These are phyloP conservation scores for Melocanna baccifera DNA, from an alignment of 176 grass and related monocot species.

Conservation along the genomic window DNA sequence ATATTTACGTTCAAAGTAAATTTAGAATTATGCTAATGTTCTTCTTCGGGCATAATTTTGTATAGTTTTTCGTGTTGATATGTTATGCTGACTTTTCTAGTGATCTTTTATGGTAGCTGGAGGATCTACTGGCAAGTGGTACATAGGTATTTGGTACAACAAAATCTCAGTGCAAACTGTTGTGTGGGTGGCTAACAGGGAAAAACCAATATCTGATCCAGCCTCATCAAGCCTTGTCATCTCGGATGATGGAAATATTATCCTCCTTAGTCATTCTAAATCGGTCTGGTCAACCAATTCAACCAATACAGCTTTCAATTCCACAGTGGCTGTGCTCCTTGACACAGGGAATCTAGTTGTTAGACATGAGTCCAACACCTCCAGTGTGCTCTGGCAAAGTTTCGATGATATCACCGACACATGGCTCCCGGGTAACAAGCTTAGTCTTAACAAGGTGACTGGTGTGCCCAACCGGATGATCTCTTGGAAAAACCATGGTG, in stretches of 20 bases:
- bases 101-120: neutral
- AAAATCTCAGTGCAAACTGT: slow-evolving; percentile 28
- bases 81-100: too few relatives aligned
- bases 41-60: too few relatives aligned
- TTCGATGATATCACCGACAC: slow-evolving; percentile 25
- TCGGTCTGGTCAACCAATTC: slow-evolving; percentile 19
- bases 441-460: slow-evolving; percentile 24
- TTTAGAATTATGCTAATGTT: too few relatives aligned
- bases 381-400: slow-evolving; percentile 31
- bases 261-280: neutral
- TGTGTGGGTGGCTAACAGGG: slow-evolving; percentile 52
- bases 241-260: slow-evolving; percentile 22
- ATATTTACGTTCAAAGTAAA: too few relatives aligned
- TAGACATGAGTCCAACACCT: neutral
- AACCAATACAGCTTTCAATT: neutral
- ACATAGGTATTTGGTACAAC: slow-evolving; percentile 49
- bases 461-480: neutral
- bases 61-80: too few relatives aligned
- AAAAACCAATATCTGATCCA: slow-evolving; percentile 31
- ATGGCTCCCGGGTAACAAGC: slow-evolving; percentile 23
- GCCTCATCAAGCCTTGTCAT: slow-evolving; percentile 23
- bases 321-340: slow-evolving; percentile 20
- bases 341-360: slow-evolving; percentile 36
- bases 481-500: slow-evolving; percentile 17
- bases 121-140: slow-evolving; percentile 24